Base-by-base conservation (phyloP, 2,329 filamentous ascomycete genomes). In the Didymella arachidicola region DNA sequence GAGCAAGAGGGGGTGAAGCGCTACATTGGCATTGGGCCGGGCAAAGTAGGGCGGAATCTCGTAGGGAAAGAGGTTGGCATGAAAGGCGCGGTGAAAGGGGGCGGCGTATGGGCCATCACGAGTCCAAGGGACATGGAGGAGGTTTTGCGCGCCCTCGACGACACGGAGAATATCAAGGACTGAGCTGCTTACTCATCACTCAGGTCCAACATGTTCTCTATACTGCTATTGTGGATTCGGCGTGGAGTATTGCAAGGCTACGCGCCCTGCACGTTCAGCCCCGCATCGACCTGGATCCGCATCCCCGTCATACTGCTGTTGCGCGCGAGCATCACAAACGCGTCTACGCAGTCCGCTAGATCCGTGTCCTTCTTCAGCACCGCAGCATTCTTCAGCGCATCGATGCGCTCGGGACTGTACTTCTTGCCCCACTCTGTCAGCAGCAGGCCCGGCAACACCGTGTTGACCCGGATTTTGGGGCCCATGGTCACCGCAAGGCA, bases 41-140 rank as follows among this genome's bases (percentile, higher is more conserved):
- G 94, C 5, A 96, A 96, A 75, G 94, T 98, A 2, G 94, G 94
- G 0, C 84, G 93, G 57, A 97, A 97, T 74, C 82, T 98, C 7
- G 93, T 98, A 1, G 93, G 93, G 12, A 97, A 97, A 78, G 94
- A 97, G 78, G 93, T 97, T 3, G 93, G 93, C 10, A 93, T 95
- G 87, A 86, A 89, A 70, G 91, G 95, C 54, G 80, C 85, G 16
- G 86, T 94, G 47, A 96, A 94, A 74, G 93, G 93, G 1, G 93
- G 93, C 47, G 94, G 94, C 2, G 93, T 97, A 0, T 97, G 93
- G 93, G 93, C 90, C 4, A 91, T 97, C 53, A 93, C 88, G 10
- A 89, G 93, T 73, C 92, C 93, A 8, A 84, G 83, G 54, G 80
- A 83, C 53, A 77, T 81, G 58, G 81, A 83, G 61, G 75, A 78